Conservation (phyloP, 2,329 filamentous ascomycete species). For the Rutstroemia sp. region DNA sequence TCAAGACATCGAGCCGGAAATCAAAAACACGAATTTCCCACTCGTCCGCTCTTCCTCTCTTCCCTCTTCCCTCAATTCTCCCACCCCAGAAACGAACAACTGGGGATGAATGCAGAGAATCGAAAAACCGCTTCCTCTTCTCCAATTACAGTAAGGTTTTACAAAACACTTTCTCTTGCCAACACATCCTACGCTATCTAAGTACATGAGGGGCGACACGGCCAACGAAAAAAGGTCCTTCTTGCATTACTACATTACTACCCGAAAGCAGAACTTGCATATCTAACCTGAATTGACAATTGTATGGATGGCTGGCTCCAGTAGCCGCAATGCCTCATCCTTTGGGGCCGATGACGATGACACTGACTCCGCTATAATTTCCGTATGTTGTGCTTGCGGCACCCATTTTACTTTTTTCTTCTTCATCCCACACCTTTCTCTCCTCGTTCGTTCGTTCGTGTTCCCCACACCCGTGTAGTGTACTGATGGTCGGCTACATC, state of each 20-base stretch:
- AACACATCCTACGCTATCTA: neutral
- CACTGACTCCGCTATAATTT: conserved; percentile 27
- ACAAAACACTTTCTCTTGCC: neutral
- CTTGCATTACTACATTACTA: conserved; percentile 5
- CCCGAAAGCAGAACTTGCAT: neutral
- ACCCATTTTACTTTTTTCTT: neutral
- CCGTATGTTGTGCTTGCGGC: conserved; percentile 19
- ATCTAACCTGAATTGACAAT: neutral
- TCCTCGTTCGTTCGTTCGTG: neutral
- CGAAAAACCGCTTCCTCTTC: neutral
- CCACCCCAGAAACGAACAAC: neutral
- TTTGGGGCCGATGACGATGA: conserved; percentile 23
- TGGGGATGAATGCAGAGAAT: neutral
- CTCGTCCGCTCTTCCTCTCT: too few species aligned
- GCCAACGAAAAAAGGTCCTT: neutral
- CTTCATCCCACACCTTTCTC: neutral
- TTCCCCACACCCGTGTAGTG: neutral
- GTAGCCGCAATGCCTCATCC: conserved; percentile 29
- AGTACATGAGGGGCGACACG: neutral
- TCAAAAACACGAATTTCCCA: too few species aligned
- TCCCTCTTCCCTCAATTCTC: too few species aligned
- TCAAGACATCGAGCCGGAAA: too few species aligned
- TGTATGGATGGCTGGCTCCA: conserved; percentile 27
- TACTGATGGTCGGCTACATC: conserved; percentile 1
- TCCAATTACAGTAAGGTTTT: neutral